Base-by-base conservation (phyloP, 2,329 filamentous ascomycete genomes). In the Colletotrichum spinosum region DNA sequence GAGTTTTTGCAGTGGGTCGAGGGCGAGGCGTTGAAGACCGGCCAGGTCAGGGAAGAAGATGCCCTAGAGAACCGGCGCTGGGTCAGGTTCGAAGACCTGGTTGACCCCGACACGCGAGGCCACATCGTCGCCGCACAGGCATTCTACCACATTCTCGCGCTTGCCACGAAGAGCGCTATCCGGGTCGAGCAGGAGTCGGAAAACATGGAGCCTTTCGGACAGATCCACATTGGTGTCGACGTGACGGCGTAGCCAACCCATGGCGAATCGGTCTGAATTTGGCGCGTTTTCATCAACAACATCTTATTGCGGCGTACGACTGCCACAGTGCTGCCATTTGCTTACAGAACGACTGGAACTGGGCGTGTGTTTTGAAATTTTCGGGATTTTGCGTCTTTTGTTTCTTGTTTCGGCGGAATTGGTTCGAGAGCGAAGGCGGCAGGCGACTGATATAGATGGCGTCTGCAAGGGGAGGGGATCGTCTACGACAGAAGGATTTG, bases 71-170 rank as follows among this genome's bases (percentile, higher is more conserved):
- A 69, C 46, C 75, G 77, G 10, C 76, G 72, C 13, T 87, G 83
- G 77, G 80, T 96, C 46, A 79, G 84, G 0, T 97, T 97, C 72
- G 87, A 90, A 50, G 80, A 88, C 53, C 78, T 97, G 9, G 86
- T 49, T 82, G 86, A n/a, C 84, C 88, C 0, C 72, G 73, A 9
- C 77, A 81, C 5, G 51, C 78, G 80, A 46, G 87, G 86, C 37
- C 84, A 81, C 41, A 79, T 86, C 37, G 88, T 93, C 11, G 92
- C 90, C 8, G 89, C 91, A 2, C 91, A 94, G 74, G 92, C 89
- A 0, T 90, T 93, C 73, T 87, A 91, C 78, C 92, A 96, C 74
- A 83, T 92, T 2, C 84, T 97, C 12, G 83, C 85, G 10, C 83
- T 96, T 48, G 89, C 87, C 6, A 93, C 88, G 2, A 92, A 89